phyloP scores from a whole-genome alignment of 441 rosid genomes.

The Eutrema salsugineum region DNA sequence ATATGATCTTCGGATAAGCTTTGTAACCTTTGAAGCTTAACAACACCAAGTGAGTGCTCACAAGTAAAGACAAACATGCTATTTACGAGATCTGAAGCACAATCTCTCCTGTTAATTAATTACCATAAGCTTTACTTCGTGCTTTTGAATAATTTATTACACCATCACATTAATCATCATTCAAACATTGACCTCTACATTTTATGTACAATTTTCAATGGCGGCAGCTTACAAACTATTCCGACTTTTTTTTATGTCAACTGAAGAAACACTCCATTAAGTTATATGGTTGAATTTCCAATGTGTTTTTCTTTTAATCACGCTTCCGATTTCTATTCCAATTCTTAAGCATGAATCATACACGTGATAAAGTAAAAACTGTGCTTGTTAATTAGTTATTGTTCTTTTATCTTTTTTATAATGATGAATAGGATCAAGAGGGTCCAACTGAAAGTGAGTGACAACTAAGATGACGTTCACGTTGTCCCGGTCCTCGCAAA shows the following conservation, averaged over 20 bases:
- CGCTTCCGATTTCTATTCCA: too few relatives aligned
- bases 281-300: too few relatives aligned
- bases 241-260: too few relatives aligned
- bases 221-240: too few relatives aligned
- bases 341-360: too few relatives aligned
- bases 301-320: too few relatives aligned
- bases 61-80: constrained; percentile 6
- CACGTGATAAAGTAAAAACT: too few relatives aligned
- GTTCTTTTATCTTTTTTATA: background rate
- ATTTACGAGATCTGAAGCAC: background rate
- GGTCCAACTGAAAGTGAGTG: constrained; percentile 9
- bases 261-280: too few relatives aligned
- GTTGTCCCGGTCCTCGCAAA: constrained; percentile 10
- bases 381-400: background rate
- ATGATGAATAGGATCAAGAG: background rate
- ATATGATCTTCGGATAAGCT: constrained; percentile 10
- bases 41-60: constrained; percentile 5
- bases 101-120: background rate
- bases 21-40: constrained; percentile 14
- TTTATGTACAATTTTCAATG: too few relatives aligned
- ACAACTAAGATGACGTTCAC: constrained; percentile 25
- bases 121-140: background rate
- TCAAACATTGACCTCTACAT: too few relatives aligned
- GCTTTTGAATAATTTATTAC: background rate
- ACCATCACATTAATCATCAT: background rate